Evolutionary conservation across 2,329 filamentous ascomycete genomes (phyloP).

Genomic region (Colletotrichum lindemuthianum): DNA sequence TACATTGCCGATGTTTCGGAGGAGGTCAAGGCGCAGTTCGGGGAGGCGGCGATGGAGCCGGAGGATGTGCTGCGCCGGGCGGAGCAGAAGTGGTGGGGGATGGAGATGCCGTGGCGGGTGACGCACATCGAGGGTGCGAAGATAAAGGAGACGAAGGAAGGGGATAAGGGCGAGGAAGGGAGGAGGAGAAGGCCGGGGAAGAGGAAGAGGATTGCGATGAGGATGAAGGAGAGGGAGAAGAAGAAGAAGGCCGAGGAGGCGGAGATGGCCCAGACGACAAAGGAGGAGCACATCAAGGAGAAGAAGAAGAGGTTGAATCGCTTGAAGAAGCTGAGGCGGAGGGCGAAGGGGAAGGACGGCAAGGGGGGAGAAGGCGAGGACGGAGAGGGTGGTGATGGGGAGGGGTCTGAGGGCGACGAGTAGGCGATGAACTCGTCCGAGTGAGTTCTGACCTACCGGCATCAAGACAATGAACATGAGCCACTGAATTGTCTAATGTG

Average conservation of each 20-base stretch:
- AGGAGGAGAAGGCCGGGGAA: conserved; percentile 64
- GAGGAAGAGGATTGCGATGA: conserved; percentile 64
- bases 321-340: conserved; percentile 67
- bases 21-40: conserved; percentile 51
- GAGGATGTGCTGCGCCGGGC: conserved; percentile 60
- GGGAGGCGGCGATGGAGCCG: conserved; percentile 59
- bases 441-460: neutral
- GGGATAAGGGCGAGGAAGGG: conserved; percentile 38
- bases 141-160: neutral
- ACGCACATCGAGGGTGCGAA: conserved; percentile 47
- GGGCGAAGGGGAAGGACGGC: conserved; percentile 66
- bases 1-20: conserved; percentile 57
- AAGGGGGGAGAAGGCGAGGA: conserved; percentile 47
- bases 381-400: conserved; percentile 1
- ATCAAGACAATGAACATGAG: neutral
- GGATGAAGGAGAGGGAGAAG: conserved; percentile 55
- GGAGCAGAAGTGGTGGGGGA: conserved; percentile 61
- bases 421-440: neutral
- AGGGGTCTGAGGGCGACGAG: conserved; percentile 19
- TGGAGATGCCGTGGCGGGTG: conserved; percentile 70
- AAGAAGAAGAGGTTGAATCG: conserved; percentile 72
- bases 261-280: conserved; percentile 54
- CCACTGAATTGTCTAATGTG: neutral
- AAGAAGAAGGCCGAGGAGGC: conserved; percentile 52
- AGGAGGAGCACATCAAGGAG: conserved; percentile 66